phyloP scores from a whole-genome alignment of 805 yeast species.

The Starmera caribaea region DNA sequence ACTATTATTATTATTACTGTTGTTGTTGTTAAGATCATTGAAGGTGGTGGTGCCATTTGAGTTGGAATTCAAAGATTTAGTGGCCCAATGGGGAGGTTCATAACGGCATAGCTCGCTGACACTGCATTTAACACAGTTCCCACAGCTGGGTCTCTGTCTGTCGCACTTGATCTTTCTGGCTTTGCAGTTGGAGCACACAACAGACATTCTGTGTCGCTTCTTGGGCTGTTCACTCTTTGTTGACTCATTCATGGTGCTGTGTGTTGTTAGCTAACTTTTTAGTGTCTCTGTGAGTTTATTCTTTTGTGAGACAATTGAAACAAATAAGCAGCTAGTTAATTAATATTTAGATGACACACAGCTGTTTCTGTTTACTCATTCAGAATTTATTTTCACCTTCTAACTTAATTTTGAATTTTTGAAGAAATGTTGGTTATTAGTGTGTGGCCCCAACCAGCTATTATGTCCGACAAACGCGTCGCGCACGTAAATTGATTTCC shows the following conservation, averaged over 20 bases:
- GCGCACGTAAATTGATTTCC: no score
- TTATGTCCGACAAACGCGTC: no score
- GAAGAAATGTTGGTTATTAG: no score
- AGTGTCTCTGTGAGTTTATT: no score
- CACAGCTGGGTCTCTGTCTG: slow-evolving; percentile 26
- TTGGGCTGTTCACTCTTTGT: slow-evolving; percentile 5
- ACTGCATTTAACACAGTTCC: slow-evolving; percentile 21
- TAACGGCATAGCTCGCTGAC: slow-evolving; percentile 19
- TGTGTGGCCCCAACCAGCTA: no score
- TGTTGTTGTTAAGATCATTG: no score
- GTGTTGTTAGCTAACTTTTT: neutral
- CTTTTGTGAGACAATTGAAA: no score
- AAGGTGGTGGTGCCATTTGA: no score
- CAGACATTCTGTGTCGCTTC: slow-evolving; percentile 25
- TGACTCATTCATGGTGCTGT: neutral
- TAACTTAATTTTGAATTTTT: no score
- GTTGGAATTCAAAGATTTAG: slow-evolving; percentile 3
- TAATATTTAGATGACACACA: neutral
- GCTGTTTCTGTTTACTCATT: neutral
- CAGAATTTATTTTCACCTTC: neutral
- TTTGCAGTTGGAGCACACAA: slow-evolving; percentile 30
- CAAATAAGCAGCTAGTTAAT: no score
- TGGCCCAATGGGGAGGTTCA: slow-evolving; percentile 19
- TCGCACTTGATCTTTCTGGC: slow-evolving; percentile 34
- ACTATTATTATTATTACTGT: no score